Percentiles rank a stretch among this genome's conserved stretches.
Conservation (phyloP, 495 filamentous ascomycete genomes). For the Astrothelium subdiscretum region DNA sequence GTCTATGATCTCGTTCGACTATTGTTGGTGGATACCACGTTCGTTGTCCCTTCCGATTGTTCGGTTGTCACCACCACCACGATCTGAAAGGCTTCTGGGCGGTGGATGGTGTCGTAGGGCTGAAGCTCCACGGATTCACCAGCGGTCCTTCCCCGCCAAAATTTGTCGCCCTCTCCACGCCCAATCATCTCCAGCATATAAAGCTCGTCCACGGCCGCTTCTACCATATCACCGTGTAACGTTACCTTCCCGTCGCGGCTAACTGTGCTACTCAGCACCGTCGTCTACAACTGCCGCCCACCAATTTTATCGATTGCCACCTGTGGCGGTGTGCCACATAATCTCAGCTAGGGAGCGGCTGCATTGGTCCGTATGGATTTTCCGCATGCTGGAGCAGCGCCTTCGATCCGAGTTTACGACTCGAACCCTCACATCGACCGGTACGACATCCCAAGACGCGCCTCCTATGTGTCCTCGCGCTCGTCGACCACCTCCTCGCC, state of each 20-base stretch:
- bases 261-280: background rate
- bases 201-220: background rate
- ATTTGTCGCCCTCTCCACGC: background rate
- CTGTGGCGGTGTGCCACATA: background rate
- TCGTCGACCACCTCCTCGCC: constrained; percentile 22
- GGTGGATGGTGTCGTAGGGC: background rate
- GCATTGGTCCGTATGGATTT: constrained; percentile 2
- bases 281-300: background rate
- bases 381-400: constrained; percentile 8
- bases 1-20: background rate
- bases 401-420: constrained; percentile 23
- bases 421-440: constrained; percentile 17
- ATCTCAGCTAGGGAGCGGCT: background rate
- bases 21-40: background rate
- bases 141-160: background rate
- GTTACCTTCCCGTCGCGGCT: background rate
- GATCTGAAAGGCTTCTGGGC: background rate
- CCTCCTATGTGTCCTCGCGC: constrained; percentile 12
- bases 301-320: background rate
- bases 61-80: too few relatives aligned
- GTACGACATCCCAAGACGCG: constrained; percentile 15
- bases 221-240: background rate
- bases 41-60: background rate
- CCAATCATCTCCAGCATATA: background rate
- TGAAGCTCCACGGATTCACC: background rate